These are phyloP conservation scores for Colletotrichum sidae DNA, from an alignment of 2,329 filamentous ascomycete species.

Conservation along the genomic window DNA sequence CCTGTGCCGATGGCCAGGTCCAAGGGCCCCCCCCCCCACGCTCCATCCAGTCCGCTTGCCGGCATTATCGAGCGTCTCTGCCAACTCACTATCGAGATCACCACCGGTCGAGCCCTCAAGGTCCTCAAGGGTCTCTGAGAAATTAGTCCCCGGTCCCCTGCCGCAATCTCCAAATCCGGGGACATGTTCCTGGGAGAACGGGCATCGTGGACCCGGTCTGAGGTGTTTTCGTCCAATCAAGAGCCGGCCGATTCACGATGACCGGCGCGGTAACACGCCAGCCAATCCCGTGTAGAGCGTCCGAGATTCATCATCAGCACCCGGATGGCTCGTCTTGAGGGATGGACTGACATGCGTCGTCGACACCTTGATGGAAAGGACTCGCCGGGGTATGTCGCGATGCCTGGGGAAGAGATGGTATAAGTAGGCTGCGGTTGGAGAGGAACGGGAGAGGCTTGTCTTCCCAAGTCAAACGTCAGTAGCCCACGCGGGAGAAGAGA, in stretches of 20 bases:
- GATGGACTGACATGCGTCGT: neutral
- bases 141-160: slow-evolving; percentile 14
- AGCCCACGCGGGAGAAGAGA: too few relatives aligned
- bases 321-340: slow-evolving; percentile 28
- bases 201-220: neutral
- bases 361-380: slow-evolving; percentile 30
- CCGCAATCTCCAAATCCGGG: slow-evolving; percentile 3
- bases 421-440: neutral
- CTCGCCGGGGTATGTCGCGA: neutral
- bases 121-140: slow-evolving; percentile 13
- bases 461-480: neutral
- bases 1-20: neutral
- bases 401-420: neutral
- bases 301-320: slow-evolving; percentile 21
- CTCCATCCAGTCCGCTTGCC: neutral
- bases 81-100: neutral
- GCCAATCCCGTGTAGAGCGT: slow-evolving; percentile 31
- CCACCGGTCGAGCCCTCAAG: slow-evolving; percentile 14
- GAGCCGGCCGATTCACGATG: slow-evolving; percentile 27
- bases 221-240: slow-evolving; percentile 19
- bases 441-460: neutral
- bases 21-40: neutral
- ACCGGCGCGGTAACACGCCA: slow-evolving; percentile 18
- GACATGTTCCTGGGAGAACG: neutral
- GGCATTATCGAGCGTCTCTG: neutral